phyloP scores from a whole-genome alignment of 2,329 filamentous ascomycete species.

The Botryotinia convoluta region DNA sequence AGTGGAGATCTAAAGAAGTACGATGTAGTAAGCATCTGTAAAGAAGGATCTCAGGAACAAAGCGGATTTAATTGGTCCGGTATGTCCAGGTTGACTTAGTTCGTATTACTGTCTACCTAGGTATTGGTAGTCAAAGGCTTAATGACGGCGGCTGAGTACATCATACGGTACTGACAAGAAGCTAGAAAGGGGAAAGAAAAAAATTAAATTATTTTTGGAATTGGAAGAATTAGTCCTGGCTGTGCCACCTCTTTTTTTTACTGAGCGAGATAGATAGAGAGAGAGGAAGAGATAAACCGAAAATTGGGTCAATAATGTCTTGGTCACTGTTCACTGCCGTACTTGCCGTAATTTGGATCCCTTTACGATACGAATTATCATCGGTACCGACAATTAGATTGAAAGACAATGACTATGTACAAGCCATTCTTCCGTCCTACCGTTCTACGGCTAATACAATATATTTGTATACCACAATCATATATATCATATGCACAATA shows the following conservation, averaged over 20 bases:
- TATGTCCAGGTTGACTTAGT: not conserved
- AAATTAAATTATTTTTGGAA: not conserved
- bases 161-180: not conserved
- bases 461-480: not conserved
- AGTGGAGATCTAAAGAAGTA: slow-evolving; percentile 4
- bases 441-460: not conserved
- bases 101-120: not conserved
- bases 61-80: slow-evolving; percentile 5
- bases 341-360: slow-evolving; percentile 1
- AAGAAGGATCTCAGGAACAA: slow-evolving; percentile 1
- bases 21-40: not conserved
- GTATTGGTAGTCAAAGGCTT: not conserved
- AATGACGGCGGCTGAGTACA: slow-evolving; percentile 7
- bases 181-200: slow-evolving; percentile 8
- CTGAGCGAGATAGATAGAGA: not conserved
- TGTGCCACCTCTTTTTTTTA: not conserved
- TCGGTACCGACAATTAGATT: not conserved
- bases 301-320: slow-evolving; percentile 1
- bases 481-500: not conserved
- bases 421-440: not conserved
- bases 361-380: not conserved
- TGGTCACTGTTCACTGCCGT: slow-evolving; percentile 6
- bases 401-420: not conserved
- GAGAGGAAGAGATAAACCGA: not conserved
- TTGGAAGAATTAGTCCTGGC: not conserved